Base-by-base conservation (phyloP, 2,329 filamentous ascomycete species). In the Colletotrichum lindemuthianum region DNA sequence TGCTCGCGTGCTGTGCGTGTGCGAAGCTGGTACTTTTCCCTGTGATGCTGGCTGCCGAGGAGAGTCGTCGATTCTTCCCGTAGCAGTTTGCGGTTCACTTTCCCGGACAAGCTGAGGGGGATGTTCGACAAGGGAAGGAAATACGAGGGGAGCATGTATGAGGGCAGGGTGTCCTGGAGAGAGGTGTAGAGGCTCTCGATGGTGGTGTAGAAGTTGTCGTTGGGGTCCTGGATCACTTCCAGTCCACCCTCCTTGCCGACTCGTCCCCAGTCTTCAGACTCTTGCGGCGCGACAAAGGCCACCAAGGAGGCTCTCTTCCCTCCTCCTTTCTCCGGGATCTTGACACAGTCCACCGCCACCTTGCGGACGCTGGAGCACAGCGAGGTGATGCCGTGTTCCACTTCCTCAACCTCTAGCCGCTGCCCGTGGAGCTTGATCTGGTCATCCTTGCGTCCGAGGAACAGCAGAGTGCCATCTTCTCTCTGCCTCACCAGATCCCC, bases 141-240 rank as follows among this genome's bases (percentile, higher is more conserved):
- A 11, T 63, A 33, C 2, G 57, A 47, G 2, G 70, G 70, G 1
- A 72, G 43, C 70, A 72, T 71, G 49, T 70, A 69, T 2, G 44
- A 52, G 1, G 69, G 69, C 1, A 72, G n/a, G 13, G 8, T 44
- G 11, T 15, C 16, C 4, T 15, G 6, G 16, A 67, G 40, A 15
- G 24, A 9, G 8, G 36, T 11, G 34, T 52, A 24, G 24, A 24
- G 24, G 24, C 24, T 24, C 24, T 24, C 36, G 43, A 39, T 12
- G 34, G 6, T 8, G 34, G 6, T 24, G 24, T 24, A 24, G 37
- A 11, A 58, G 40, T 2, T 37, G 32, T 7, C 16, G 9, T 2
- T 39, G 16, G 45, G 50, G 43, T 2, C 43, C 45, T 3, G 11
- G 43, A 2, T 6, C 16, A 50, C 11, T 7, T 16, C 1, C n/a